Evolutionary conservation across 2,329 filamentous ascomycete genomes (phyloP).

Genomic region (Chaetomium sp.): DNA sequence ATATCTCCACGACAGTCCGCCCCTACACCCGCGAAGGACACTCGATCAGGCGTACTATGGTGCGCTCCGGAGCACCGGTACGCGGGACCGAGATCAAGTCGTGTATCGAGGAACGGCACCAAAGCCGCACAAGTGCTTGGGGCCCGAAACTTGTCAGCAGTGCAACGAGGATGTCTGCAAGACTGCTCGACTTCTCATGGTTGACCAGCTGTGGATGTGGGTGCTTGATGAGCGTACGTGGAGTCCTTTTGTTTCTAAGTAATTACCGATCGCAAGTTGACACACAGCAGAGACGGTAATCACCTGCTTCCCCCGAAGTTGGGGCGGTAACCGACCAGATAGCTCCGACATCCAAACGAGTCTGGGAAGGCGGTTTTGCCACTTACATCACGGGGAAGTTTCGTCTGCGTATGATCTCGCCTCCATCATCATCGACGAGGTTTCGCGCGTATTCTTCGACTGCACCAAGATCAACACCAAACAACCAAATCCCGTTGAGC

Average conservation of each 20-base stretch:
- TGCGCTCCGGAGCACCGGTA: constrained; percentile 27
- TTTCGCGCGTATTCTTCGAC: constrained; percentile 20
- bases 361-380: constrained; percentile 11
- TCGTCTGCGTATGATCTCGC: constrained; percentile 19
- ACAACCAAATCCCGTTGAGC: constrained; percentile 31
- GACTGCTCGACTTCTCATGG: constrained; percentile 26
- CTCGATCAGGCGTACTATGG: constrained; percentile 39
- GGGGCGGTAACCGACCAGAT: constrained; percentile 31
- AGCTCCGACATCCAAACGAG: constrained; percentile 18
- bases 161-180: constrained; percentile 26
- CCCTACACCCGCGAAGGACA: constrained; percentile 38
- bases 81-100: constrained; percentile 37
- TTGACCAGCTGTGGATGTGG: constrained; percentile 32
- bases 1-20: constrained; percentile 30
- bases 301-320: constrained; percentile 33
- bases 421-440: constrained; percentile 17
- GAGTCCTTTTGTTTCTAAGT: background rate
- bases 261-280: background rate
- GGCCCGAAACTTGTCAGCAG: constrained; percentile 18
- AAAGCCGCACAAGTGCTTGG: constrained; percentile 16
- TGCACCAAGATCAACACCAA: constrained; percentile 15
- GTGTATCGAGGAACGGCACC: constrained; percentile 34
- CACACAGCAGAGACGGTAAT: constrained; percentile 23
- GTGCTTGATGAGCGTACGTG: constrained; percentile 24
- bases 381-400: constrained; percentile 8